A percentile compares a stretch with the other conserved stretches of the same genome.
phyloP scores from a whole-genome alignment of 192 early-diverging fungal species.

The Phycomyces nitens region DNA sequence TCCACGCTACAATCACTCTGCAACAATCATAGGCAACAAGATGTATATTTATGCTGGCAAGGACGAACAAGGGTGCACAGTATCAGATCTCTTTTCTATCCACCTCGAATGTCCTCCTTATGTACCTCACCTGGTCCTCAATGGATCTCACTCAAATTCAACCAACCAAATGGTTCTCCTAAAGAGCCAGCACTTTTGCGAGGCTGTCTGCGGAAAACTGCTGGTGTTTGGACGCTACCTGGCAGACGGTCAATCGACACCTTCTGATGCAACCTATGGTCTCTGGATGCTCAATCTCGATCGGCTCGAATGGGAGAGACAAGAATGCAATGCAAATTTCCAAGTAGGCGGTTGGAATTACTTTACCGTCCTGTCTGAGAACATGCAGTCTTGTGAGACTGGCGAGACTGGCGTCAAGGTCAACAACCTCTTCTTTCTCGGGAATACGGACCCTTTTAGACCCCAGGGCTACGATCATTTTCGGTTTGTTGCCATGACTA shows the following conservation, averaged over 20 bases:
- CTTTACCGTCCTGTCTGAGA: slow-evolving; percentile 44
- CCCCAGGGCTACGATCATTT: slow-evolving; percentile 57
- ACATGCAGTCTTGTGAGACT: slow-evolving; percentile 22
- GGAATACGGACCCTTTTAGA: slow-evolving; percentile 51
- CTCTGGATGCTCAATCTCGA: slow-evolving; percentile 60
- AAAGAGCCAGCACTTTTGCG: slow-evolving; percentile 59
- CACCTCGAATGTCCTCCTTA: slow-evolving; percentile 41
- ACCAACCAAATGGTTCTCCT: slow-evolving; percentile 45
- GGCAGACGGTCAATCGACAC: slow-evolving; percentile 17
- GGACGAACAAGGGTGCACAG: slow-evolving; percentile 46
- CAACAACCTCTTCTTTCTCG: slow-evolving; percentile 48
- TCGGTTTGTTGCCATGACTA: slow-evolving; percentile 14
- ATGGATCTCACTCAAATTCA: slow-evolving; percentile 26
- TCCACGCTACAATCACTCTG: slow-evolving; percentile 54
- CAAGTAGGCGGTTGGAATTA: slow-evolving; percentile 55
- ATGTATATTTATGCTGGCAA: slow-evolving; percentile 63
- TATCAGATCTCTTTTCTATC: slow-evolving; percentile 50
- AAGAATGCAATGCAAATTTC: slow-evolving; percentile 44
- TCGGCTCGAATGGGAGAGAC: slow-evolving; percentile 52
- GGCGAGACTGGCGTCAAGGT: slow-evolving; percentile 28
- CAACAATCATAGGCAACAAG: slow-evolving; percentile 47
- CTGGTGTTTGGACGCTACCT: slow-evolving; percentile 52
- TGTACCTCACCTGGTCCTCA: slow-evolving; percentile 37
- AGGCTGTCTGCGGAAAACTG: slow-evolving; percentile 52
- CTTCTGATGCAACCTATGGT: slow-evolving; percentile 33